Evolutionary conservation across 164 flowering plant species (phyloP).

Genomic region (Vitis amurensis): DNA sequence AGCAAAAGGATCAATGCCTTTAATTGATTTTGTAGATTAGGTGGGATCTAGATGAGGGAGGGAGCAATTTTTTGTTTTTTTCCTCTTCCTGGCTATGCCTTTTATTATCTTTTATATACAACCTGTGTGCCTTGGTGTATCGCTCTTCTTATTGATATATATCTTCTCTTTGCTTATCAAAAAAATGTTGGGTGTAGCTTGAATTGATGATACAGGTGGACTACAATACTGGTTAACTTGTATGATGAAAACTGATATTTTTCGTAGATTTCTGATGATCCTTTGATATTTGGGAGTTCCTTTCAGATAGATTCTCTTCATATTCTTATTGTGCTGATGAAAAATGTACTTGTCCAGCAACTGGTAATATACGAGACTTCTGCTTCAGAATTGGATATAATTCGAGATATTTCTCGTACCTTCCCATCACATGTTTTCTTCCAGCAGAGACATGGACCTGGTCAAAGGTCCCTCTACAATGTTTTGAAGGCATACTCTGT

Average conservation of each 20-base stretch:
- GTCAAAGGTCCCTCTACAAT: slow-evolving; percentile 98
- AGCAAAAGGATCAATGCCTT: too few relatives aligned
- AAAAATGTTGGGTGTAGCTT: neutral
- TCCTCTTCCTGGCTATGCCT: too few relatives aligned
- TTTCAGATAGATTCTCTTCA: neutral
- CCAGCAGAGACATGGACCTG: slow-evolving; percentile 99
- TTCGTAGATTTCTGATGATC: neutral
- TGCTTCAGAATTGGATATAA: slow-evolving; percentile 91
- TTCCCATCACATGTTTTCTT: slow-evolving; percentile 98
- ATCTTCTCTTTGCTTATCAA: too few relatives aligned
- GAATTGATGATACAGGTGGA: neutral
- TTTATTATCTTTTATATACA: too few relatives aligned
- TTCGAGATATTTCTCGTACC: slow-evolving; percentile 97
- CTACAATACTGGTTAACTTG: neutral
- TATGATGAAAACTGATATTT: neutral
- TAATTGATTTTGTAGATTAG: too few relatives aligned
- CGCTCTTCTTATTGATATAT: too few relatives aligned
- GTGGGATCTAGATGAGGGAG: too few relatives aligned
- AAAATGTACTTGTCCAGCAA: slow-evolving; percentile 62
- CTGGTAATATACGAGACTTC: slow-evolving; percentile 94
- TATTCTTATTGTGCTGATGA: slow-evolving; percentile 6
- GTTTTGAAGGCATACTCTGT: slow-evolving; percentile 98
- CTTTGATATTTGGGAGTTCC: neutral
- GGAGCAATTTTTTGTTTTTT: too few relatives aligned
- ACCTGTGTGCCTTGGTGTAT: neutral